Base-by-base conservation (phyloP, 2,329 filamentous ascomycete genomes). In the Thyridium curvatum region DNA sequence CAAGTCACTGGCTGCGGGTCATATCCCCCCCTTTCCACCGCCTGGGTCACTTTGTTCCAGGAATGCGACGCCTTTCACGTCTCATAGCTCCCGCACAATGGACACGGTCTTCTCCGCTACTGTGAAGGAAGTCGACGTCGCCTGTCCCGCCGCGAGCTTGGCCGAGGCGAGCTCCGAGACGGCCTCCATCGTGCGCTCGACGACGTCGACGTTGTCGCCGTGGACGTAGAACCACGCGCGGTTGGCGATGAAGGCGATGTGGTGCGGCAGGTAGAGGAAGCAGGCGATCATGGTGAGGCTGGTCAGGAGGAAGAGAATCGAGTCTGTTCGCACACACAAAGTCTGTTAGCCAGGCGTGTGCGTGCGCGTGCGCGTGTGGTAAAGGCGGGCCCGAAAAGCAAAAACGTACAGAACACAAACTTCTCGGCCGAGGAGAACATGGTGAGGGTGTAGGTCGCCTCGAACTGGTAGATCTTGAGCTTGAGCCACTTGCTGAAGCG, bases 341-440 rank as follows among this genome's bases (percentile, higher is more conserved):
- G 21, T 46, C 34, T 41, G 34, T 33, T 34, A 40, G 30, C 14
- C 29, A 32, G 32, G 40, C 28, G 10, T 12, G 18, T 41, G 37
- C 16, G 9, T n/a, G n/a, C n/a, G n/a, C n/a, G n/a, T n/a, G n/a
- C n/a, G n/a, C n/a, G n/a, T 12, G 17, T 17, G 13, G 15, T 33
- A 30, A 29, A n/a, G 38, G 29, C 16, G 34, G 38, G 32, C 36
- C 17, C 21, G 21, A 6, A 26, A 10, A 26, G 6, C 21, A 26
- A 15, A 12, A 6, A 64, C 88, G 41, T 76, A 97, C 93, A 97
- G 67, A 97, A 94, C 53, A 95, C 83, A 65, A 95, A 91, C 64
- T 95, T 95, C 71, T 98, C 93, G 38, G 85, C 89, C 2, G 89
- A 85, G 30, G 90, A 96, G 53, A 96, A 84, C 86, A 98, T 97